Base-by-base conservation (phyloP, 1,284 basidiomycete species). In the Volvariella surrecta region DNA sequence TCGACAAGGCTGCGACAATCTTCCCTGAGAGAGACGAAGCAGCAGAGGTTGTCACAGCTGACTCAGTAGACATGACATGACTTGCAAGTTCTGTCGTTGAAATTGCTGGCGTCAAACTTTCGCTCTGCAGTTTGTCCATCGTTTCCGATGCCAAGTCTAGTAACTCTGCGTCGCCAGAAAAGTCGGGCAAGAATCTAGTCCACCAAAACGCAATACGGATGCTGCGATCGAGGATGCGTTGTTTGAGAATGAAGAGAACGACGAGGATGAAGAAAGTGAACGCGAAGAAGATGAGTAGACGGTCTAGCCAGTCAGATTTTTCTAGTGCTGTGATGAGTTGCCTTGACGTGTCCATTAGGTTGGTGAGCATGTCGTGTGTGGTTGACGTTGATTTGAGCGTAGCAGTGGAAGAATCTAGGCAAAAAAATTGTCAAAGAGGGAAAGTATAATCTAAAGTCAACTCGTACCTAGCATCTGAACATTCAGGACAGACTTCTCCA, bases 301-400 rank as follows among this genome's bases (percentile, higher is more conserved):
- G 83, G 66, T 97, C 92, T n/a, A 93, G 68, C 79, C 88, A 85
- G 67, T 96, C 91, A 4, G 90, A 80, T 48, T 83, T 82, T 62
- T 94, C 86, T 37, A 97, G 79, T 0, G 83, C 80, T 13, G 82
- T 86, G 50, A 96, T 82, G 47, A 96, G 76, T 31, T 83, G 74
- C 54, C 86, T 83, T 1, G 90, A 93, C 19, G 86, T 80, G 40
- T 71, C 67, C 58, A 96, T 78, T 44, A 96, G 63, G 41, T 73
- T 71, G 30, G 74, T 75, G 50, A 96, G 82, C 10, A 72, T 73
- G 55, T 90, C 84, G 56, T 96, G 91, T n/a, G 82, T 77, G 8
- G 73, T 63, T 0, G 85, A 84, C 0, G 92, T 82, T 2, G 83
- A 75, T 7, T 71, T 71, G 4, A 96, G 71, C 6, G 87, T 80